Percentiles rank a stretch among this genome's conserved stretches.
These are phyloP conservation scores for Glycine latifolia DNA, from an alignment of 306 rosid genomes.

Conservation along the genomic window DNA sequence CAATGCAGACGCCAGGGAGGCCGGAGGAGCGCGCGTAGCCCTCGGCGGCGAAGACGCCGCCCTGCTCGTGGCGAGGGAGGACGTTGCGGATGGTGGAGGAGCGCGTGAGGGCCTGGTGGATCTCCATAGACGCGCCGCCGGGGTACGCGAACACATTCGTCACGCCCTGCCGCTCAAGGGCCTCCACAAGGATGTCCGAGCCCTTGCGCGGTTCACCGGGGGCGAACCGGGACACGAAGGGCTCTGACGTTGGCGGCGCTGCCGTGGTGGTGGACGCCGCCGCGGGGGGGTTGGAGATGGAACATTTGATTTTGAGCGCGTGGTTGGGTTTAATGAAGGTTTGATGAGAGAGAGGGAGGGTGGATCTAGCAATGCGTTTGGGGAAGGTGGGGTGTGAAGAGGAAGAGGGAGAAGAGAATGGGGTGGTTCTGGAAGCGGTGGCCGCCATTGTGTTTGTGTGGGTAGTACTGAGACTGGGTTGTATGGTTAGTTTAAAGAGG, in stretches of 20 bases:
- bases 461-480: no score
- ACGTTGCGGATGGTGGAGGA: slow-evolving; percentile 67
- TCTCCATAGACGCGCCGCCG: slow-evolving; percentile 96
- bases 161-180: slow-evolving; percentile 85
- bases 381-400: background rate
- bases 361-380: slow-evolving; percentile 34
- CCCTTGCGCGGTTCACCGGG: slow-evolving; percentile 74
- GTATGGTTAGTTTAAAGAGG: background rate
- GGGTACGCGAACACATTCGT: slow-evolving; percentile 85
- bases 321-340: slow-evolving; percentile 26
- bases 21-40: slow-evolving; percentile 91
- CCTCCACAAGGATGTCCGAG: slow-evolving; percentile 88
- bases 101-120: slow-evolving; percentile 95
- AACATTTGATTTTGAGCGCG: slow-evolving; percentile 49
- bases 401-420: slow-evolving; percentile 41
- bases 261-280: slow-evolving; percentile 1
- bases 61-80: slow-evolving; percentile 94
- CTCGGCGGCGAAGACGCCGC: slow-evolving; percentile 89
- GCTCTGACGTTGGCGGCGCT: slow-evolving; percentile 25
- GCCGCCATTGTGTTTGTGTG: slow-evolving; percentile 53
- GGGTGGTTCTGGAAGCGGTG: slow-evolving; percentile 36
- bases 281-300: slow-evolving; percentile 48
- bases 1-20: slow-evolving; percentile 82
- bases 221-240: slow-evolving; percentile 57
- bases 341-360: slow-evolving; percentile 46